Percentiles rank a stretch among this genome's conserved stretches.
phyloP scores from a whole-genome alignment of 164 flowering plant genomes.

The Tetrastigma voinierianum region DNA sequence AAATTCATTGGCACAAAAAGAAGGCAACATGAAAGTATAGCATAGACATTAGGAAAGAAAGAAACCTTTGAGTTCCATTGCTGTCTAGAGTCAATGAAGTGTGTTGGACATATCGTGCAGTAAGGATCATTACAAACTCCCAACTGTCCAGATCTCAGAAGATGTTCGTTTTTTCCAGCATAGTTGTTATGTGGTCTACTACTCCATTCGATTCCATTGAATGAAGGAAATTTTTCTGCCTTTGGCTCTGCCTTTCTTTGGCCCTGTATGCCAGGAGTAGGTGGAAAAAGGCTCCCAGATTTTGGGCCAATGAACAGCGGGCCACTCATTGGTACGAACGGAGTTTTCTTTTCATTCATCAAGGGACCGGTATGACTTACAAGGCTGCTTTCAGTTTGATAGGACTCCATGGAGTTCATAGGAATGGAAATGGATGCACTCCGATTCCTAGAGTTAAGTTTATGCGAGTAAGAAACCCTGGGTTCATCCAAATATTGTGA shows the following conservation, averaged over 20 bases:
- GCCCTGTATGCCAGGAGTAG: constrained; percentile 15
- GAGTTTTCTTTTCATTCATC: constrained; percentile 37
- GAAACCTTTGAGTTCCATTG: constrained; percentile 22
- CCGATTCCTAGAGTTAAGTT: constrained; percentile 25
- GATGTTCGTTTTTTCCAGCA: constrained; percentile 58
- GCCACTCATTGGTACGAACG: constrained; percentile 61
- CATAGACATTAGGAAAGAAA: background rate
- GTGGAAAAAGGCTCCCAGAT: constrained; percentile 25
- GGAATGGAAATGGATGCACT: constrained; percentile 65
- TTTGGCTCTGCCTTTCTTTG: constrained; percentile 20
- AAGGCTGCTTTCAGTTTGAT: constrained; percentile 26
- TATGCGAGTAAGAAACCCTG: constrained; percentile 20
- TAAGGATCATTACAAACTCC: constrained; percentile 91
- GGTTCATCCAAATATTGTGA: constrained; percentile 22
- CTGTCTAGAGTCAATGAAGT: constrained; percentile 31
- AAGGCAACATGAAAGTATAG: too few species aligned
- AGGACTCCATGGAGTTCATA: constrained; percentile 30
- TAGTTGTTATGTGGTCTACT: constrained; percentile 31
- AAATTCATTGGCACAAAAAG: background rate
- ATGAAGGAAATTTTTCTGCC: constrained; percentile 42
- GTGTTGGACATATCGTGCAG: constrained; percentile 85
- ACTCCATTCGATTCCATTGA: constrained; percentile 24
- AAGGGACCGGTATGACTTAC: constrained; percentile 72
- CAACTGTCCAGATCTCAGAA: constrained; percentile 74
- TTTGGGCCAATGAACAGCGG: constrained; percentile 36